A percentile compares a stretch with the other conserved stretches of the same genome.
Conservation (phyloP, 2,329 filamentous ascomycete species). For the Tolypocladium capitatum region DNA sequence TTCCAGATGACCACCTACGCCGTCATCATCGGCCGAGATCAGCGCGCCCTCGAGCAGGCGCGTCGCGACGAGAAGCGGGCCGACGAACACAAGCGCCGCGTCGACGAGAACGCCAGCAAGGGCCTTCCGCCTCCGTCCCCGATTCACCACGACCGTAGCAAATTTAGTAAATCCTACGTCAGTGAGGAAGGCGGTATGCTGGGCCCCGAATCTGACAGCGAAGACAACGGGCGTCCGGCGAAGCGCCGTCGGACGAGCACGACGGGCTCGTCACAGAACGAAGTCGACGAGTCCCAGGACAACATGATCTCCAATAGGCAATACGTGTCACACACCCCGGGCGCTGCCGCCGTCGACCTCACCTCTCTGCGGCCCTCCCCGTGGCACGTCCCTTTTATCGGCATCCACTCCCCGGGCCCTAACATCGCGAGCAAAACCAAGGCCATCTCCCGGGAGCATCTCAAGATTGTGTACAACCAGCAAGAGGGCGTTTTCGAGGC, state of each 20-base stretch:
- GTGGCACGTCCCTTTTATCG: slow-evolving; percentile 50
- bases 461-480: slow-evolving; percentile 59
- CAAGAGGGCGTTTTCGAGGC: slow-evolving; percentile 52
- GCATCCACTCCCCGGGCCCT: slow-evolving; percentile 57
- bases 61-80: slow-evolving; percentile 35
- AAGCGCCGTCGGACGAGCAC: slow-evolving; percentile 35
- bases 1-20: slow-evolving; percentile 69
- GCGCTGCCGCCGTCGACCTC: slow-evolving; percentile 46
- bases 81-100: slow-evolving; percentile 29
- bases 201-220: slow-evolving; percentile 46
- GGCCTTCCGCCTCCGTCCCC: slow-evolving; percentile 39
- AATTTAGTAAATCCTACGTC: slow-evolving; percentile 51
- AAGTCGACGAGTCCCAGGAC: slow-evolving; percentile 29
- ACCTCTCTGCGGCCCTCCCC: slow-evolving; percentile 47
- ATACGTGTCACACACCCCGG: slow-evolving; percentile 46
- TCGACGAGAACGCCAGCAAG: slow-evolving; percentile 31
- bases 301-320: slow-evolving; percentile 43
- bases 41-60: slow-evolving; percentile 42
- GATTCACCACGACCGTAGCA: slow-evolving; percentile 35
- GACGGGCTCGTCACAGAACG: slow-evolving; percentile 27
- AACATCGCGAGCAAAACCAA: slow-evolving; percentile 51
- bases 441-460: slow-evolving; percentile 60
- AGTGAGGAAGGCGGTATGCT: slow-evolving; percentile 59
- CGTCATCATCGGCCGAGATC: slow-evolving; percentile 60
- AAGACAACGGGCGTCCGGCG: slow-evolving; percentile 30